Conservation (phyloP, 495 filamentous ascomycete species). For the Friedmanniomyces endolithicus region DNA sequence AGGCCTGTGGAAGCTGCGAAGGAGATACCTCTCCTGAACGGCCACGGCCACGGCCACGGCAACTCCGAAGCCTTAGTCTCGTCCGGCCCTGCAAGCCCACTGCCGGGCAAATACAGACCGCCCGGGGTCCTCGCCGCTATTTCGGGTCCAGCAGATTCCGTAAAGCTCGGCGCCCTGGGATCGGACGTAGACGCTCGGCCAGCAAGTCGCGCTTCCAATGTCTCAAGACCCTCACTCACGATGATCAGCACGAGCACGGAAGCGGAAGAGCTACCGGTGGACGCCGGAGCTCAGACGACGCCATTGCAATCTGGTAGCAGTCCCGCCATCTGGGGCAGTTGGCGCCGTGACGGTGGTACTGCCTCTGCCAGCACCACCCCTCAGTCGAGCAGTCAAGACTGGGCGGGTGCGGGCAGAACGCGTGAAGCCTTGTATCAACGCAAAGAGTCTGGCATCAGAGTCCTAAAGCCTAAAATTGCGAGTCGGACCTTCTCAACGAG, state of each 20-base stretch:
- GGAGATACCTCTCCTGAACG: constrained; percentile 16
- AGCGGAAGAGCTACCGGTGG: constrained; percentile 2
- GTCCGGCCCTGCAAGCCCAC: constrained; percentile 17
- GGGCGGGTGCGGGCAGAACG: constrained; percentile 26
- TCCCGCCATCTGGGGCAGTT: constrained; percentile 33
- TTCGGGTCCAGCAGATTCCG: not conserved
- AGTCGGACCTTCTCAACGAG: constrained; percentile 23
- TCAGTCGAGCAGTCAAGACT: constrained; percentile 24
- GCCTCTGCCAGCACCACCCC: not conserved
- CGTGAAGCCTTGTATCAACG: constrained; percentile 24
- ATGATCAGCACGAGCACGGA: constrained; percentile 9
- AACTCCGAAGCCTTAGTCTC: constrained; percentile 16
- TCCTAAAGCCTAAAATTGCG: constrained; percentile 29
- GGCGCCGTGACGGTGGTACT: constrained; percentile 26
- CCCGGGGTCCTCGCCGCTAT: constrained; percentile 12
- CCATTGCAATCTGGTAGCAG: constrained; percentile 25
- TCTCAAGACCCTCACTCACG: constrained; percentile 10
- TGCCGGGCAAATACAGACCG: constrained; percentile 16
- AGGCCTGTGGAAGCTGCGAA: not conserved
- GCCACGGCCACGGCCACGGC: constrained; percentile 14
- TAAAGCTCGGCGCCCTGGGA: constrained; percentile 9
- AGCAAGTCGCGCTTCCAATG: constrained; percentile 22
- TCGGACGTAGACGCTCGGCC: constrained; percentile 10
- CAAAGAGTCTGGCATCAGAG: constrained; percentile 33
- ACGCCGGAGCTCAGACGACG: constrained; percentile 19